These are phyloP conservation scores for Globisporangium sylvaticum DNA, from an alignment of 352 stramenopile genomes.

Conservation along the genomic window DNA sequence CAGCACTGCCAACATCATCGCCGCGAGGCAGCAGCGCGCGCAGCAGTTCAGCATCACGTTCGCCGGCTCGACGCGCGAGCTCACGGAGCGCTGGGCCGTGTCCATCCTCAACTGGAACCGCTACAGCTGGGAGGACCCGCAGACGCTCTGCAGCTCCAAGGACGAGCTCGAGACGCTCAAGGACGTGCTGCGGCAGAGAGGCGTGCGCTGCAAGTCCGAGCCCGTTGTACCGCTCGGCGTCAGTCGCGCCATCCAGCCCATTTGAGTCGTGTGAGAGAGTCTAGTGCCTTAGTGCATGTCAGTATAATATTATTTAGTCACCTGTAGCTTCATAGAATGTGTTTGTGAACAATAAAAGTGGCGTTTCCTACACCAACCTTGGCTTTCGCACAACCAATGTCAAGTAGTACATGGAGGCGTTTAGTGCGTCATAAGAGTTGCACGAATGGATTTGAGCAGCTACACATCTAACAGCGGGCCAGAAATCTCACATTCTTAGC, in stretches of 20 bases:
- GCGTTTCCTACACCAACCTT: background rate
- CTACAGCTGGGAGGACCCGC: slow-evolving; percentile 78
- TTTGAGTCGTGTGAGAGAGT: slow-evolving; percentile 23
- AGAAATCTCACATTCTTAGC: background rate
- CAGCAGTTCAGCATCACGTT: slow-evolving; percentile 33
- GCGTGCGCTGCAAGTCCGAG: slow-evolving; percentile 28
- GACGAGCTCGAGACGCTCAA: slow-evolving; percentile 51
- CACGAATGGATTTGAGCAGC: background rate
- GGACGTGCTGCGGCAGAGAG: slow-evolving; percentile 30
- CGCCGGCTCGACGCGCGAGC: slow-evolving; percentile 47
- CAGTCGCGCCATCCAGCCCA: slow-evolving; percentile 51
- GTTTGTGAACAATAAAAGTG: background rate
- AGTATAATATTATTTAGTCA: background rate
- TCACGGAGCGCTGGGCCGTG: slow-evolving; percentile 68
- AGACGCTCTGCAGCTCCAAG: slow-evolving; percentile 77
- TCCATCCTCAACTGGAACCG: slow-evolving; percentile 84
- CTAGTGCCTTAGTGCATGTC: background rate
- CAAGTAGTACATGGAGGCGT: background rate
- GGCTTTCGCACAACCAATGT: background rate
- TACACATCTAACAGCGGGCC: background rate
- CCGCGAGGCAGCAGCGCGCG: slow-evolving; percentile 15
- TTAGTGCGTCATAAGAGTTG: background rate
- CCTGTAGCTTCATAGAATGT: background rate
- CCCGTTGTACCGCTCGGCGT: slow-evolving; percentile 36
- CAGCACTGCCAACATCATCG: slow-evolving; percentile 18